A percentile compares a stretch with the other conserved stretches of the same genome.
These are phyloP conservation scores for Penicillium sp. DNA, from an alignment of 2,329 filamentous ascomycete species.

Conservation along the genomic window DNA sequence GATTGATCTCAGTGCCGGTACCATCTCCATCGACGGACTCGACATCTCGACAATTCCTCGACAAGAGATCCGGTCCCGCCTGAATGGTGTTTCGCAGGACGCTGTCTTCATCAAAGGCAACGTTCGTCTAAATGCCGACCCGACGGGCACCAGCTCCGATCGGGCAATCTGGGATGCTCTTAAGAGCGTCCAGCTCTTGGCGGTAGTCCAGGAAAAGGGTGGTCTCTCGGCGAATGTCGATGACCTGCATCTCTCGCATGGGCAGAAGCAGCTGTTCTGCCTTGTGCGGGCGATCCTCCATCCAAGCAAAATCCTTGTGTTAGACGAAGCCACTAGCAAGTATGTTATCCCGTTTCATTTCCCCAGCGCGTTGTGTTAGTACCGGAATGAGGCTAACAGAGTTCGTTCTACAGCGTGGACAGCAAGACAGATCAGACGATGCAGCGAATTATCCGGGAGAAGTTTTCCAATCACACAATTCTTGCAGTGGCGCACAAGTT, in stretches of 20 bases:
- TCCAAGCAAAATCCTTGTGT: constrained; percentile 47
- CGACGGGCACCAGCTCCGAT: constrained; percentile 37
- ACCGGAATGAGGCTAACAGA: constrained; percentile 6
- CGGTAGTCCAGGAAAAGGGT: constrained; percentile 44
- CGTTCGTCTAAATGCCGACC: constrained; percentile 47
- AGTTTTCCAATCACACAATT: constrained; percentile 63
- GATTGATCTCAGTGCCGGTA: constrained; percentile 1
- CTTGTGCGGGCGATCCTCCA: constrained; percentile 65
- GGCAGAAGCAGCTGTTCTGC: constrained; percentile 68
- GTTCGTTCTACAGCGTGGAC: constrained; percentile 54
- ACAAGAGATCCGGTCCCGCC: constrained; percentile 44
- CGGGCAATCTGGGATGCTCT: constrained; percentile 43
- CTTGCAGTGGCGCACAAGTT: constrained; percentile 62
- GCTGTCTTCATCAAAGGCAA: constrained; percentile 48
- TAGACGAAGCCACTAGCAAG: constrained; percentile 45
- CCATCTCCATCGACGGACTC: constrained; percentile 8
- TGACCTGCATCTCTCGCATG: constrained; percentile 58
- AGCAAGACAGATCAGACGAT: constrained; percentile 61
- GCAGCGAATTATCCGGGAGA: constrained; percentile 59
- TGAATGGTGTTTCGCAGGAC: constrained; percentile 52
- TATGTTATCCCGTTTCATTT: constrained; percentile 18
- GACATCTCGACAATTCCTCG: constrained; percentile 21
- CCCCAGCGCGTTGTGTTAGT: neutral
- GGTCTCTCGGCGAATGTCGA: constrained; percentile 50
- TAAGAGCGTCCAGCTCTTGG: constrained; percentile 42